Percentiles rank a stretch among this genome's conserved stretches.
Conservation (phyloP, 352 stramenopile genomes). For the Globisporangium apiculatum region DNA sequence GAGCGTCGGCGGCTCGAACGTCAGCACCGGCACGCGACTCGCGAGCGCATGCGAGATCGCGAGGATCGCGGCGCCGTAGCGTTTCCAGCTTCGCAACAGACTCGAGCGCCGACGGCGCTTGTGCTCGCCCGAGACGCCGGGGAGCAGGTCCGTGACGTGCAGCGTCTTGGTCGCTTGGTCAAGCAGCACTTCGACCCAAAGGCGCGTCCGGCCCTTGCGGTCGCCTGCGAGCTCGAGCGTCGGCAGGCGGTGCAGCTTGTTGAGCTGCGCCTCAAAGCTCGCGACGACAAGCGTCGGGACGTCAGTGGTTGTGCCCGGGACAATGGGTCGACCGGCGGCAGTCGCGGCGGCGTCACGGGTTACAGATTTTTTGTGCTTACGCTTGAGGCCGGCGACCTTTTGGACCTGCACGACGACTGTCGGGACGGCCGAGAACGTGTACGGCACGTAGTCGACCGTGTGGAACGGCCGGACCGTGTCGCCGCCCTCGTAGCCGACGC, state of each 20-base stretch:
- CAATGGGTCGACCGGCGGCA: neutral
- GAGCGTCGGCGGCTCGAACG: neutral
- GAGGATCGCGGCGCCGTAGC: conserved; percentile 63
- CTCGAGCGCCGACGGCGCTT: conserved; percentile 54
- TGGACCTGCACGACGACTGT: conserved; percentile 73
- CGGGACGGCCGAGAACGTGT: conserved; percentile 52
- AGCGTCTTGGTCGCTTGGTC: conserved; percentile 79
- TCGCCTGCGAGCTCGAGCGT: conserved; percentile 75
- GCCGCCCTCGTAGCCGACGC: conserved; percentile 50
- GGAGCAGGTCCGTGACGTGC: conserved; percentile 73
- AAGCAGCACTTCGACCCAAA: conserved; percentile 74
- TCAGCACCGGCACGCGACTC: conserved; percentile 2
- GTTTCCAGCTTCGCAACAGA: conserved; percentile 72
- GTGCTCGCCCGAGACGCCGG: conserved; percentile 64
- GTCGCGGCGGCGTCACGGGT: neutral
- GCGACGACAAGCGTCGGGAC: conserved; percentile 29
- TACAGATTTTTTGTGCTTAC: conserved; percentile 21
- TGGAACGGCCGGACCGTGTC: conserved; percentile 71
- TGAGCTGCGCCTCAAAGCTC: conserved; percentile 75
- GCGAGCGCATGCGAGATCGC: conserved; percentile 53
- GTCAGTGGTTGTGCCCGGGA: neutral
- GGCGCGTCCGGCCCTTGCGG: conserved; percentile 41
- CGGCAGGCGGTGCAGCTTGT: conserved; percentile 74
- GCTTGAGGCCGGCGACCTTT: conserved; percentile 40
- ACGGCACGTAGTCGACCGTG: conserved; percentile 75